Conservation (phyloP, 306 rosid genomes). For the Prunus campanulata region DNA sequence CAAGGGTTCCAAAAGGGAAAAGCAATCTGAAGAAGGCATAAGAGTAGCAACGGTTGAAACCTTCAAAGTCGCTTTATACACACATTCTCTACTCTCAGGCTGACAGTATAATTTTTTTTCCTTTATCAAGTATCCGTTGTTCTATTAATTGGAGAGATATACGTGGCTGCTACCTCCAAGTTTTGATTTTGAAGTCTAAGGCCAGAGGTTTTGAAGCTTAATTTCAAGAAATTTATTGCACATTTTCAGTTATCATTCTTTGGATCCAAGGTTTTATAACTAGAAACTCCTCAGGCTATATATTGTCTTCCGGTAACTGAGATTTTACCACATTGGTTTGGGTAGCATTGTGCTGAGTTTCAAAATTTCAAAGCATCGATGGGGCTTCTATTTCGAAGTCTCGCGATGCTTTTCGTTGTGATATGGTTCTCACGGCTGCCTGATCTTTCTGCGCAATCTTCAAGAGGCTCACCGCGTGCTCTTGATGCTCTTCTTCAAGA, state of each 20-base stretch:
- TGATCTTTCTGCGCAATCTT: constrained; percentile 42
- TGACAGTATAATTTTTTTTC: constrained; percentile 23
- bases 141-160: constrained; percentile 31
- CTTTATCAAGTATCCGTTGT: constrained; percentile 34
- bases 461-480: constrained; percentile 5
- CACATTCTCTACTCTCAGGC: constrained; percentile 1
- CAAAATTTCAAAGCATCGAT: constrained; percentile 40
- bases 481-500: constrained; percentile 41
- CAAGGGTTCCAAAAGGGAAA: constrained; percentile 51
- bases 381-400: constrained; percentile 60
- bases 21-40: constrained; percentile 13
- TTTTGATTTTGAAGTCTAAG: constrained; percentile 23
- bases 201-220: constrained; percentile 22
- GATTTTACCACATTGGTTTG: constrained; percentile 3
- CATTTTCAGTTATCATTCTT: constrained; percentile 32
- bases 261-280: constrained; percentile 12
- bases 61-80: constrained; percentile 55
- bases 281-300: constrained; percentile 12
- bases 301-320: constrained; percentile 10
- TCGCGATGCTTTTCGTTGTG: constrained; percentile 43
- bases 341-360: constrained; percentile 42
- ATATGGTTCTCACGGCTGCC: constrained; percentile 44
- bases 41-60: constrained; percentile 63
- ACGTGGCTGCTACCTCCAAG: constrained; percentile 28
- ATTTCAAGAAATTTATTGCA: constrained; percentile 23